A percentile compares a stretch with the other conserved stretches of the same genome.
Conservation (phyloP, 805 yeast genomes). For the Teunomyces pallodes region DNA sequence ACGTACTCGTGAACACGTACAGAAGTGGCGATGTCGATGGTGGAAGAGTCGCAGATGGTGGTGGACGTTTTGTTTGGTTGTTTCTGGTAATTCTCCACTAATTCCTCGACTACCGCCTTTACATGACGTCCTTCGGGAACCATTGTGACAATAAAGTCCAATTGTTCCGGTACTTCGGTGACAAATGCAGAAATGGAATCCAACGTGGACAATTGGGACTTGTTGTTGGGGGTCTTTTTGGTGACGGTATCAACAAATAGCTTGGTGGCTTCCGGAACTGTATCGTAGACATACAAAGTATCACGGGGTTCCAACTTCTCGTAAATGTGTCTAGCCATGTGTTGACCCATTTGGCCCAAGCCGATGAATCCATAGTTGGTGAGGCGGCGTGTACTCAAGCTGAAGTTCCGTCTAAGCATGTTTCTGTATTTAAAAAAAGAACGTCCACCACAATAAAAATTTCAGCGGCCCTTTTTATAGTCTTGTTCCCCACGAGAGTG, state of each 20-base stretch:
- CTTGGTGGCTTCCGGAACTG: constrained; percentile 26
- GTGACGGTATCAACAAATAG: constrained; percentile 24
- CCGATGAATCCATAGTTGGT: constrained; percentile 51
- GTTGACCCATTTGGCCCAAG: constrained; percentile 57
- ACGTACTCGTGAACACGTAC: constrained; percentile 36
- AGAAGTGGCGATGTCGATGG: constrained; percentile 51
- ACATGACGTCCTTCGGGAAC: constrained; percentile 56
- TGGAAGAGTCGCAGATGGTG: constrained; percentile 47
- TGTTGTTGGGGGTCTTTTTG: constrained; percentile 20
- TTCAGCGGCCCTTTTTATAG: neutral
- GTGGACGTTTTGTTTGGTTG: constrained; percentile 4
- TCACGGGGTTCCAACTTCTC: constrained; percentile 37
- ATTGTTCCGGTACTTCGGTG: constrained; percentile 27
- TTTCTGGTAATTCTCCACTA: constrained; percentile 30
- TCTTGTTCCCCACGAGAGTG: neutral
- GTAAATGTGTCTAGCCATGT: constrained; percentile 52
- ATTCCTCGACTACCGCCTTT: constrained; percentile 35
- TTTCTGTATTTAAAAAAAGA: neutral
- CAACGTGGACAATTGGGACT: constrained; percentile 17
- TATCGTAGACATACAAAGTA: constrained; percentile 44
- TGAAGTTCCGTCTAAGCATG: constrained; percentile 4
- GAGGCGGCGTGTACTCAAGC: constrained; percentile 6
- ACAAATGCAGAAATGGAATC: constrained; percentile 24
- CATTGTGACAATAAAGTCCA: constrained; percentile 49
- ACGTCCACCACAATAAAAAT: too few relatives aligned